Evolutionary conservation across 192 early-diverging fungal species (phyloP).

Genomic region (Glomus cerebriforme): DNA sequence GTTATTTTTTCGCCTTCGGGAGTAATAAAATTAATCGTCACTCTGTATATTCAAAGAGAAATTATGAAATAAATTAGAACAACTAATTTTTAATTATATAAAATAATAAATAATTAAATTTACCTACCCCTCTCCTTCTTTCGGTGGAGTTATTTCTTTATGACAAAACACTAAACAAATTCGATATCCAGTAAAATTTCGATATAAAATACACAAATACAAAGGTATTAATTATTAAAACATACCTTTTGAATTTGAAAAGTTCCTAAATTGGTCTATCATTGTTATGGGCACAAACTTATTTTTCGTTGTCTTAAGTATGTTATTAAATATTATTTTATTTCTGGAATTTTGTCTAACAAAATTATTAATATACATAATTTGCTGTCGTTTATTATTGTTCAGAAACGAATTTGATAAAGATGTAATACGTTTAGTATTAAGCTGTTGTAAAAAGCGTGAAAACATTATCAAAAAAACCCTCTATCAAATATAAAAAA

Average conservation of each 20-base stretch:
- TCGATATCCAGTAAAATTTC: background rate
- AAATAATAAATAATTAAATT: background rate
- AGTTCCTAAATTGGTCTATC: background rate
- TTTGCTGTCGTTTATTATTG: background rate
- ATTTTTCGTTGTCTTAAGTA: background rate
- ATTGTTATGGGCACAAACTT: background rate
- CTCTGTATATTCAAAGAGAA: background rate
- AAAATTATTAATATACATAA: background rate
- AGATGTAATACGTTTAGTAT: background rate
- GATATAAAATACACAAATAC: background rate
- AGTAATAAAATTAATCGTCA: slow-evolving; percentile 82
- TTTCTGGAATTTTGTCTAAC: background rate
- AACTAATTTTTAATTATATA: background rate
- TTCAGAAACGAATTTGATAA: background rate
- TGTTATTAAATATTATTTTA: background rate
- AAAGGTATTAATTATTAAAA: background rate
- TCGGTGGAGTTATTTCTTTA: slow-evolving; percentile 16
- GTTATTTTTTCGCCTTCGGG: slow-evolving; percentile 77
- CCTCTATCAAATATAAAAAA: background rate
- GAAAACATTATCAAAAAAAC: background rate
- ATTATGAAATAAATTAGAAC: background rate
- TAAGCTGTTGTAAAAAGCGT: background rate
- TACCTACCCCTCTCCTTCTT: slow-evolving; percentile 28
- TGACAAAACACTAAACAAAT: background rate
- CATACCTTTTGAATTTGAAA: background rate